Conservation (phyloP, 1,284 basidiomycete species). For the Amylostereum areolatum region DNA sequence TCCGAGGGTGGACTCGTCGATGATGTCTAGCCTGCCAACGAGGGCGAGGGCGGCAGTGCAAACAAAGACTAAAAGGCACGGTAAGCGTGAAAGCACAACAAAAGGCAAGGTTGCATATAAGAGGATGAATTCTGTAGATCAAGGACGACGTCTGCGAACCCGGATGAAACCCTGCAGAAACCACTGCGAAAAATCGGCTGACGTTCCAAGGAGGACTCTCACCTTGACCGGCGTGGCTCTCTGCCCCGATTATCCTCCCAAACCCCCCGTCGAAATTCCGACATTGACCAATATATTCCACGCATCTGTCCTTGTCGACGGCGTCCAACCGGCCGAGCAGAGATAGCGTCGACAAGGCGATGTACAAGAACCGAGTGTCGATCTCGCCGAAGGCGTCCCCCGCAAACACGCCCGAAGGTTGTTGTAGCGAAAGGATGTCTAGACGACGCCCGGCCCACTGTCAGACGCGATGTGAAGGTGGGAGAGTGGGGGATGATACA, state of each 20-base stretch:
- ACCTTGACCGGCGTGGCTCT: constrained; percentile 93
- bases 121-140: neutral
- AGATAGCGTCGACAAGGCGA: constrained; percentile 77
- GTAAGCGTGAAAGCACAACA: neutral
- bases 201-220: constrained; percentile 13
- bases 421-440: constrained; percentile 84
- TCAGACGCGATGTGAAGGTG: constrained; percentile 1
- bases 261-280: constrained; percentile 97
- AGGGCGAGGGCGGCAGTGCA: constrained; percentile 87
- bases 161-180: neutral
- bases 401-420: constrained; percentile 82
- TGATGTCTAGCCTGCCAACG: constrained; percentile 71
- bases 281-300: constrained; percentile 73
- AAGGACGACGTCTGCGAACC: too few species aligned
- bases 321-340: constrained; percentile 70
- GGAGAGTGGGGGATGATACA: constrained; percentile 20
- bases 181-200: neutral
- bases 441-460: neutral
- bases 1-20: constrained; percentile 71
- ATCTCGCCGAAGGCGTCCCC: constrained; percentile 89
- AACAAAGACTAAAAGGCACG: constrained; percentile 66
- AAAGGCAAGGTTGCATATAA: neutral
- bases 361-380: constrained; percentile 91
- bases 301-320: constrained; percentile 59
- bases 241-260: constrained; percentile 77